Evolutionary conservation across 129 eudicot species (phyloP).

Genomic region (Kitagawia praeruptora): DNA sequence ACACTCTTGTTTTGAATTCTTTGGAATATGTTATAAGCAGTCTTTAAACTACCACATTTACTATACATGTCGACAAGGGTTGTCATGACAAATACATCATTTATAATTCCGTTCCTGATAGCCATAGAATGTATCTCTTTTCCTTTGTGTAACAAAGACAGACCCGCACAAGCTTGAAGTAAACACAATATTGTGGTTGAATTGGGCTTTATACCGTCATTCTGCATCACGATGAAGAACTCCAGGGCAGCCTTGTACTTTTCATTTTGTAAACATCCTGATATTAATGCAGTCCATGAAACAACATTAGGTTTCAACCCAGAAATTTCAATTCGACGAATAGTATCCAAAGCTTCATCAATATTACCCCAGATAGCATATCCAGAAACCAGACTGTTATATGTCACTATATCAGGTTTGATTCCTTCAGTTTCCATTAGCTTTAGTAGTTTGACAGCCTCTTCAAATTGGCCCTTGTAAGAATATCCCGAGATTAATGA

Average conservation of each 20-base stretch:
- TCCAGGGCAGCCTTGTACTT: conserved; percentile 23
- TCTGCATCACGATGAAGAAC: conserved; percentile 28
- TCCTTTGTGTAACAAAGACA: conserved; percentile 38
- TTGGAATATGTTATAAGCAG: conserved; percentile 27
- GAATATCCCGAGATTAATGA: conserved; percentile 43
- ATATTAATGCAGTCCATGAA: conserved; percentile 37
- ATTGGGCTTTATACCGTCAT: conserved; percentile 33
- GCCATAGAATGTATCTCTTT: conserved; percentile 34
- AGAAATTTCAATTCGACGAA: conserved; percentile 21
- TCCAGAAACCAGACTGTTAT: conserved; percentile 38
- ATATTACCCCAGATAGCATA: conserved; percentile 23
- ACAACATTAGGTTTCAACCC: conserved; percentile 36
- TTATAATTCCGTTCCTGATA: conserved; percentile 29
- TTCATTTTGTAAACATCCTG: conserved; percentile 34
- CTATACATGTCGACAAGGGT: conserved; percentile 50
- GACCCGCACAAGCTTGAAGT: conserved; percentile 41
- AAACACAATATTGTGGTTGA: conserved; percentile 29
- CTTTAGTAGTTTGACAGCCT: conserved; percentile 20
- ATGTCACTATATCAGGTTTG: conserved; percentile 42
- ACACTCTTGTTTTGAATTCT: conserved; percentile 23
- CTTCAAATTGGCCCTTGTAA: conserved; percentile 28
- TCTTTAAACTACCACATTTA: conserved; percentile 35
- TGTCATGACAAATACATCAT: conserved; percentile 33
- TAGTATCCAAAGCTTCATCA: conserved; percentile 34
- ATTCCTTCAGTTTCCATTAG: conserved; percentile 35